Evolutionary conservation across 139 green algal genomes (phyloP).

Genomic region (Coccomyxa sp.): DNA sequence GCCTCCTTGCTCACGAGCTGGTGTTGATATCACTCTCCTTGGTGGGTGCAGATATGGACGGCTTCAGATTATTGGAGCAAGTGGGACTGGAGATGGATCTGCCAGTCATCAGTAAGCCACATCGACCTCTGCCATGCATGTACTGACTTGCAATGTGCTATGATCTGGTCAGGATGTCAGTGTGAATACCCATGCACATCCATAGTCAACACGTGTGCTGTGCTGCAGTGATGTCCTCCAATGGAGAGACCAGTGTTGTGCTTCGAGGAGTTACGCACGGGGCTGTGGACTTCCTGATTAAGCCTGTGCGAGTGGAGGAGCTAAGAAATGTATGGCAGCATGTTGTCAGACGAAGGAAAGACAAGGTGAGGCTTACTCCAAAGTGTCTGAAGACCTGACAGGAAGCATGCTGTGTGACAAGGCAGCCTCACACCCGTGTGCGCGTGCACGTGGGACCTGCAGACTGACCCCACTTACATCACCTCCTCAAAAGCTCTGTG

Average conservation of each 20-base stretch:
- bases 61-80: slow-evolving; percentile 90
- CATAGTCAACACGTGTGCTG: too few species aligned
- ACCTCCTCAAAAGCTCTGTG: not conserved
- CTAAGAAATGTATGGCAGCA: slow-evolving; percentile 94
- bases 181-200: too few species aligned
- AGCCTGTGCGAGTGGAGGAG: slow-evolving; percentile 95
- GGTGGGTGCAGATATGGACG: slow-evolving; percentile 83
- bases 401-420: too few species aligned
- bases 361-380: not conserved
- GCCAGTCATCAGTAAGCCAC: slow-evolving; percentile 90
- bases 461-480: not conserved
- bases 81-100: slow-evolving; percentile 91
- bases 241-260: slow-evolving; percentile 86
- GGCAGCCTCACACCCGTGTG: too few species aligned
- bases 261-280: slow-evolving; percentile 92
- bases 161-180: too few species aligned
- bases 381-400: too few species aligned
- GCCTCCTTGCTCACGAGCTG: not conserved
- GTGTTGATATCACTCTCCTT: not conserved
- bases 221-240: slow-evolving; percentile 91
- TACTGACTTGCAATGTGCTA: too few species aligned
- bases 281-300: slow-evolving; percentile 96
- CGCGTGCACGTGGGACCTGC: too few species aligned
- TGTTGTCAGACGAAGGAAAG: slow-evolving; percentile 66
- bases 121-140: too few species aligned